Base-by-base conservation (phyloP, 2,329 filamentous ascomycete species). In the Alternaria hordeiaustralica region DNA sequence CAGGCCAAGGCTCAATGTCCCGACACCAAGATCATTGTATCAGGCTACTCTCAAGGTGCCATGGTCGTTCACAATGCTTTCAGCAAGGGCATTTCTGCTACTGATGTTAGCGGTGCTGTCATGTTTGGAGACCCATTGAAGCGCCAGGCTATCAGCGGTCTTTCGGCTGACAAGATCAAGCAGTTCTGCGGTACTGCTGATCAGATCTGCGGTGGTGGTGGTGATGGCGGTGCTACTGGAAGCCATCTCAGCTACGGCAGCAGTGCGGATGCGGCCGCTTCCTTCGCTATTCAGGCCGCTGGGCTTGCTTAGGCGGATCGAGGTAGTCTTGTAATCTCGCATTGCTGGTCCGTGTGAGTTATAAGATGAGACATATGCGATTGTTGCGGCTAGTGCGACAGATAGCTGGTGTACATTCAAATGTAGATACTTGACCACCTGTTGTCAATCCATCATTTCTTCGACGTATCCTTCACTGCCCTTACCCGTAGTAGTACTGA, bases 51-150 rank as follows among this genome's bases (percentile, higher is more conserved):
- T 2, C 77, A 79, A 59, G 77, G 77, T 13, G 76, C 61, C 9
- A 75, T 78, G 72, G 75, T 78, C 8, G 75, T 78, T 5, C 76
- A 77, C 66, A 75, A 73, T 33, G 70, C 74, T 9, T 74, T 76
- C 63, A 63, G 25, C 3, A 67, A 75, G 20, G 73, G 74, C 5
- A 44, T 75, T 13, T 65, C 69, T 12, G 63, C 70, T 2, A 51
- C 69, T 2, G 53, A 76, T 43, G 70, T 79, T 28, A 63, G 68
- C 15, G 75, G 71, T 15, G 73, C 70, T 7, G 61, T 78, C 26
- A 58, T 75, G 30, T 77, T 78, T 44, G 75, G 75, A 30, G 74
- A 78, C 56, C 75, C 75, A 58, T 66, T 76, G 58, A 77, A 77
- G 68, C 67, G 63, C 6, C 65, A 69, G 58, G 54, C 66, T 20